Conservation (phyloP, 2,329 filamentous ascomycete genomes). For the Trematosphaeria pertusa region DNA sequence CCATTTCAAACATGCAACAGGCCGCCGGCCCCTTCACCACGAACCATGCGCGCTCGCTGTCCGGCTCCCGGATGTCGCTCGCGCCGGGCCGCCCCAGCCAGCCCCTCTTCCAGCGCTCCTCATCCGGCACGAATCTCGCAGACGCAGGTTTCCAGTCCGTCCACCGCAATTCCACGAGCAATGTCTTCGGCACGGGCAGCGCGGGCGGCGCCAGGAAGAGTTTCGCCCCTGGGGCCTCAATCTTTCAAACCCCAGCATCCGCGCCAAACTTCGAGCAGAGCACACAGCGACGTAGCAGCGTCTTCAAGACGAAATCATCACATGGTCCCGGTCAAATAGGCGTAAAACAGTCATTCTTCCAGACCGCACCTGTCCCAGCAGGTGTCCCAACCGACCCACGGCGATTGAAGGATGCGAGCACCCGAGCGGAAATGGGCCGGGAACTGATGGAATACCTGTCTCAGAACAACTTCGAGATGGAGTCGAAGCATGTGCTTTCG, state of each 20-base stretch:
- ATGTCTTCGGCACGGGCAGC: slow-evolving; percentile 59
- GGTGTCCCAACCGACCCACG: slow-evolving; percentile 87
- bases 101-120: slow-evolving; percentile 84
- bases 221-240: slow-evolving; percentile 66
- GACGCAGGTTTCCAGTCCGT: slow-evolving; percentile 84
- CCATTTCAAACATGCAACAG: slow-evolving; percentile 68
- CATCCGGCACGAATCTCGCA: slow-evolving; percentile 79
- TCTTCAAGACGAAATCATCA: slow-evolving; percentile 62
- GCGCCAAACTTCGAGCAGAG: slow-evolving; percentile 62
- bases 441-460: slow-evolving; percentile 92
- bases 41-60: slow-evolving; percentile 81
- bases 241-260: slow-evolving; percentile 53
- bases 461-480: slow-evolving; percentile 94
- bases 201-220: slow-evolving; percentile 71
- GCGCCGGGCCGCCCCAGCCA: slow-evolving; percentile 81
- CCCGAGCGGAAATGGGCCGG: slow-evolving; percentile 82
- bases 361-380: slow-evolving; percentile 80
- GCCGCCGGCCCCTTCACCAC: slow-evolving; percentile 64
- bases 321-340: slow-evolving; percentile 71
- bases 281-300: slow-evolving; percentile 76
- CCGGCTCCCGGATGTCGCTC: slow-evolving; percentile 83
- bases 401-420: slow-evolving; percentile 80
- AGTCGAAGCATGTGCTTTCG: slow-evolving; percentile 93
- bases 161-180: slow-evolving; percentile 81
- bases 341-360: slow-evolving; percentile 90